A percentile compares a stretch with the other conserved stretches of the same genome.
Conservation (phyloP, 2,329 filamentous ascomycete species). For the Thelonectria blattea region DNA sequence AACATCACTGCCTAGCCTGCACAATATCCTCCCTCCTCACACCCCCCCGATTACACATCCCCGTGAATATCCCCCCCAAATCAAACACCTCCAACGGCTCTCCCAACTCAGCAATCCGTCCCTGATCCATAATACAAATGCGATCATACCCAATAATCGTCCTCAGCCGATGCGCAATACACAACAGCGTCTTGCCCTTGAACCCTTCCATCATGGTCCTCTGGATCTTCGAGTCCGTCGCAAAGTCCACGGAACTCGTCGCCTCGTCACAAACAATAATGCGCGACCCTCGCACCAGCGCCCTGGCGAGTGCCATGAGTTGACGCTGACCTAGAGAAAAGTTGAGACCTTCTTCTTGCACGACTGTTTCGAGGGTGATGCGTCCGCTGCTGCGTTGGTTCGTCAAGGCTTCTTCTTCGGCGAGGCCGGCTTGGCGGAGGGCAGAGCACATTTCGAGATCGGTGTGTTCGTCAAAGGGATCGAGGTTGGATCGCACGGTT, state of each 20-base stretch:
- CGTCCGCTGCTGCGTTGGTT: conserved; percentile 43
- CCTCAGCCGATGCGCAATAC: conserved; percentile 76
- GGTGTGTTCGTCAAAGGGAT: conserved; percentile 78
- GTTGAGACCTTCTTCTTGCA: conserved; percentile 75
- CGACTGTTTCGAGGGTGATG: conserved; percentile 48
- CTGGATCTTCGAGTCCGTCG: conserved; percentile 75
- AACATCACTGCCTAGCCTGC: not conserved
- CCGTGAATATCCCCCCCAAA: conserved; percentile 75
- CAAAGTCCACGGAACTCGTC: conserved; percentile 77
- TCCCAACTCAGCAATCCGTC: conserved; percentile 70
- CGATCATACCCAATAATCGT: conserved; percentile 78
- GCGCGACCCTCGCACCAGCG: conserved; percentile 71
- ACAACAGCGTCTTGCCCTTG: conserved; percentile 69
- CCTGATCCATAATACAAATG: conserved; percentile 72
- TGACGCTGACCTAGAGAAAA: conserved; percentile 77
- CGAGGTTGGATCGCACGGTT: conserved; percentile 79
- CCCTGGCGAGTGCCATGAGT: conserved; percentile 74
- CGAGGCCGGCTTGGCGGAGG: conserved; percentile 76
- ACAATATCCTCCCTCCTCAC: conserved; percentile 51
- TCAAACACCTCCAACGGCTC: conserved; percentile 69
- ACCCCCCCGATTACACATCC: conserved; percentile 86
- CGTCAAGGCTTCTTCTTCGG: conserved; percentile 63
- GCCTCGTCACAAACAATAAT: conserved; percentile 82
- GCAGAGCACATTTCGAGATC: conserved; percentile 80
- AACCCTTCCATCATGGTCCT: conserved; percentile 74